phyloP scores from a whole-genome alignment of 345 rosid genomes.

The Aquilaria malaccensis region DNA sequence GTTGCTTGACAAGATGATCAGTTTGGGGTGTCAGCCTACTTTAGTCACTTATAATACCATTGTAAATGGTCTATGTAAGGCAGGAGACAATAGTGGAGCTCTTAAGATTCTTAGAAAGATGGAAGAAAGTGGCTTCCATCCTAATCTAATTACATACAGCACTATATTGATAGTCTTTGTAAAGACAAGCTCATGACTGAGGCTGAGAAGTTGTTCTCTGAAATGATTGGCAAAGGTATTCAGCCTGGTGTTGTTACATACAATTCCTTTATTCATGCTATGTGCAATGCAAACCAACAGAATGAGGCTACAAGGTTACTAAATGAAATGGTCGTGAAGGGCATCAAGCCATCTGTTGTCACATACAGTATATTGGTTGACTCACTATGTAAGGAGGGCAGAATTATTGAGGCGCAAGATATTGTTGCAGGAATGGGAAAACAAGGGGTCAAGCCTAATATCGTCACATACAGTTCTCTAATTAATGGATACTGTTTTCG shows the following conservation, averaged over 20 bases:
- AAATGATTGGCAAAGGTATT: conserved; percentile 19
- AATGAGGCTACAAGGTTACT: conserved; percentile 7
- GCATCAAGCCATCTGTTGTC: conserved; percentile 14
- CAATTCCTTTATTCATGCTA: conserved; percentile 17
- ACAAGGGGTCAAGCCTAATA: conserved; percentile 12
- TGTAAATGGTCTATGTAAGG: conserved; percentile 14
- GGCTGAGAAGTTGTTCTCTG: conserved; percentile 12
- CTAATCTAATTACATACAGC: neutral
- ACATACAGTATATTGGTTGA: neutral
- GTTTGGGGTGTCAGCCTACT: conserved; percentile 9
- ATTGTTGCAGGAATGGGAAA: conserved; percentile 20
- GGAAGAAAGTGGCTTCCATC: conserved; percentile 2
- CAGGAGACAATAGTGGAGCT: conserved; percentile 5
- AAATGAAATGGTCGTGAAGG: conserved; percentile 14
- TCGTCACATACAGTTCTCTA: conserved; percentile 25
- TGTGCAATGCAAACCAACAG: conserved; percentile 13
- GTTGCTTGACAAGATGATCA: conserved; percentile 21
- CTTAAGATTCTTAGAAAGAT: conserved; percentile 18
- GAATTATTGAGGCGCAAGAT: conserved; percentile 16
- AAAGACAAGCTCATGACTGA: conserved; percentile 16
- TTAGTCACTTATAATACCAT: conserved; percentile 5
- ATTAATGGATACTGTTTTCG: conserved; percentile 28
- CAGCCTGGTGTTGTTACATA: conserved; percentile 18
- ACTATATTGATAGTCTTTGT: conserved; percentile 10
- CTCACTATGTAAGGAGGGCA: conserved; percentile 13